These are phyloP conservation scores for Mrakia blollopis DNA, from an alignment of 768 basidiomycete species.

Conservation along the genomic window DNA sequence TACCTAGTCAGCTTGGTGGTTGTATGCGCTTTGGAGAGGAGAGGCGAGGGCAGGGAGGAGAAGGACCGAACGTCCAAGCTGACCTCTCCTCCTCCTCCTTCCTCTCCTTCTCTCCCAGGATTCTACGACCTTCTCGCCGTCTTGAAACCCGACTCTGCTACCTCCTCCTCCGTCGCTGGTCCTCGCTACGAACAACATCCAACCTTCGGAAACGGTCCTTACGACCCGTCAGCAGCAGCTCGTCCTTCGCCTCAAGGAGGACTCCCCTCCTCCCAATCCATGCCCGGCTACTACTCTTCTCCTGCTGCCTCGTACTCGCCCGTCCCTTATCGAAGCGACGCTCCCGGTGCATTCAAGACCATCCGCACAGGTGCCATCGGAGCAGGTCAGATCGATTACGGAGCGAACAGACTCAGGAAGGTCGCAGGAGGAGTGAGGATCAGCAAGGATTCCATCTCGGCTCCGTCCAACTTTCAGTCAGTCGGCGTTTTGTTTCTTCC, in stretches of 20 bases:
- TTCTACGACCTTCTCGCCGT: constrained; percentile 28
- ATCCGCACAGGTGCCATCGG: neutral
- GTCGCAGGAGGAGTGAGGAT: constrained; percentile 51
- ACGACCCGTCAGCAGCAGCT: neutral
- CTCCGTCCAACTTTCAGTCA: constrained; percentile 76
- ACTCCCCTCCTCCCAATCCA: constrained; percentile 41
- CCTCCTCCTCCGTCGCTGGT: neutral
- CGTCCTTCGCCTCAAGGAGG: neutral
- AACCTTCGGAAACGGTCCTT: constrained; percentile 37
- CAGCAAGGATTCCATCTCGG: constrained; percentile 84
- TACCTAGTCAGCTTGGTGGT: constrained; percentile 58
- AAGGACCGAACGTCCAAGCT: constrained; percentile 1
- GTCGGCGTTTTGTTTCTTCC: constrained; percentile 42
- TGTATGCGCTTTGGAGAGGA: too few relatives aligned
- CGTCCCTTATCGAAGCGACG: neutral
- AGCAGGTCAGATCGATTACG: constrained; percentile 12
- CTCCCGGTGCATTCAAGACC: constrained; percentile 15
- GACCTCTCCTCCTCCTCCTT: neutral
- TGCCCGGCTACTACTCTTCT: constrained; percentile 30
- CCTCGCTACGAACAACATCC: neutral
- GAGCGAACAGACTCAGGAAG: constrained; percentile 12
- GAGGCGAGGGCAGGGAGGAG: neutral
- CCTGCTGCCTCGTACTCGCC: neutral
- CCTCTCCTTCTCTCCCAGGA: neutral
- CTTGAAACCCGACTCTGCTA: neutral